Evolutionary conservation across 108 stramenopile genomes (phyloP).

Genomic region (Skeletonema marinoi): DNA sequence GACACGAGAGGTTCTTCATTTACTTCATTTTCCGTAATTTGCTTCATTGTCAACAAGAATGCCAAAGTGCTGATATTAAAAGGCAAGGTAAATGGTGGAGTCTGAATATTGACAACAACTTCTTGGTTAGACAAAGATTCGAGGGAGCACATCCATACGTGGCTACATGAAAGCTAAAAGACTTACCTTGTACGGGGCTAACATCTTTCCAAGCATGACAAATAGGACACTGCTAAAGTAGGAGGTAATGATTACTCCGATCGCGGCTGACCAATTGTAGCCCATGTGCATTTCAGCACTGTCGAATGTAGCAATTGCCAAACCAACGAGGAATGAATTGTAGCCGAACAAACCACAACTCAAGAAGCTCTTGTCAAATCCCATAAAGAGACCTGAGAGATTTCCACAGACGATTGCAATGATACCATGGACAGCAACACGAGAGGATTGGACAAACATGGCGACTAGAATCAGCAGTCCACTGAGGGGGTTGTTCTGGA

Average conservation of each 20-base stretch:
- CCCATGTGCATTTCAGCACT: slow-evolving; percentile 13
- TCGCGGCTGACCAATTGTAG: slow-evolving; percentile 4
- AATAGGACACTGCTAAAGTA: slow-evolving; percentile 28
- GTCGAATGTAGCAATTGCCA: slow-evolving; percentile 46
- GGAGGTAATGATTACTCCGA: slow-evolving; percentile 19
- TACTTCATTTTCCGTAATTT: background rate
- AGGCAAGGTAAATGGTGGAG: slow-evolving; percentile 49
- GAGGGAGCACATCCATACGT: background rate
- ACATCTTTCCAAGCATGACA: slow-evolving; percentile 31
- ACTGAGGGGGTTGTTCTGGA: slow-evolving; percentile 45
- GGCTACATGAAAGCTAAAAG: background rate
- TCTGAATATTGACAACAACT: slow-evolving; percentile 6
- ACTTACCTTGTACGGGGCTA: slow-evolving; percentile 38
- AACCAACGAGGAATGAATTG: slow-evolving; percentile 42
- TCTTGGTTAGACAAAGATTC: background rate
- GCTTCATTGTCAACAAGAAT: slow-evolving; percentile 23
- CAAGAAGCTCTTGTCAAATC: slow-evolving; percentile 35
- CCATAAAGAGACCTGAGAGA: slow-evolving; percentile 28
- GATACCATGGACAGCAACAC: slow-evolving; percentile 44
- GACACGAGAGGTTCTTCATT: background rate
- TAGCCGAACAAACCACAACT: slow-evolving; percentile 47
- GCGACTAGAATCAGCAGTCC: slow-evolving; percentile 40
- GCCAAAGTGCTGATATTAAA: slow-evolving; percentile 38
- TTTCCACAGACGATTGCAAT: slow-evolving; percentile 36
- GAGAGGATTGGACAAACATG: slow-evolving; percentile 39